Conservation (phyloP, 345 rosid species). For the Eucalyptus decipiens region DNA sequence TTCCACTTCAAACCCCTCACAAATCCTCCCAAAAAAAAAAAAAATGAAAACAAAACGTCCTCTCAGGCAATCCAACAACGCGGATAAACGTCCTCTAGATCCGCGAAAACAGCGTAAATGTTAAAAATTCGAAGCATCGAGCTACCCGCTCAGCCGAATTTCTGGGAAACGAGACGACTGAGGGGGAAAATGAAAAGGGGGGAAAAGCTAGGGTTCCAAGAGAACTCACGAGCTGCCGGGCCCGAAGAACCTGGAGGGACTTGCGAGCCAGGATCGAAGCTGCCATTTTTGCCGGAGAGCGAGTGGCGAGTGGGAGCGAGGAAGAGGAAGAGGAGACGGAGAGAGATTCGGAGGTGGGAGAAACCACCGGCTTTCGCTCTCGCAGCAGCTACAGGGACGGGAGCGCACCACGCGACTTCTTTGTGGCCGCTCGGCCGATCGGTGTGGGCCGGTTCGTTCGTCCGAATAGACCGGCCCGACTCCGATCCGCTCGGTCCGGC, state of each 20-base stretch:
- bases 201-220: background rate
- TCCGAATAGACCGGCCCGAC: background rate
- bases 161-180: background rate
- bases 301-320: background rate
- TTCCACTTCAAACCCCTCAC: background rate
- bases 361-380: background rate
- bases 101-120: background rate
- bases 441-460: background rate
- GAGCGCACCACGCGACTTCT: background rate
- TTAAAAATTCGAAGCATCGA: background rate
- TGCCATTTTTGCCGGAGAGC: constrained; percentile 11
- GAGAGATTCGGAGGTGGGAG: background rate
- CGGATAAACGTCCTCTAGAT: background rate
- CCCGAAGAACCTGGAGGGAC: constrained; percentile 52
- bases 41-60: background rate
- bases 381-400: background rate
- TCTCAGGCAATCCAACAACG: background rate
- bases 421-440: background rate
- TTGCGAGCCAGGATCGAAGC: constrained; percentile 87
- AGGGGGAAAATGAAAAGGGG: background rate
- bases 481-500: background rate
- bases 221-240: constrained; percentile 29
- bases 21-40: background rate
- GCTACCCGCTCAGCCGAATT: background rate
- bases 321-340: background rate